Conservation (phyloP, 495 filamentous ascomycete genomes). For the Sphaerosporella brunnea region DNA sequence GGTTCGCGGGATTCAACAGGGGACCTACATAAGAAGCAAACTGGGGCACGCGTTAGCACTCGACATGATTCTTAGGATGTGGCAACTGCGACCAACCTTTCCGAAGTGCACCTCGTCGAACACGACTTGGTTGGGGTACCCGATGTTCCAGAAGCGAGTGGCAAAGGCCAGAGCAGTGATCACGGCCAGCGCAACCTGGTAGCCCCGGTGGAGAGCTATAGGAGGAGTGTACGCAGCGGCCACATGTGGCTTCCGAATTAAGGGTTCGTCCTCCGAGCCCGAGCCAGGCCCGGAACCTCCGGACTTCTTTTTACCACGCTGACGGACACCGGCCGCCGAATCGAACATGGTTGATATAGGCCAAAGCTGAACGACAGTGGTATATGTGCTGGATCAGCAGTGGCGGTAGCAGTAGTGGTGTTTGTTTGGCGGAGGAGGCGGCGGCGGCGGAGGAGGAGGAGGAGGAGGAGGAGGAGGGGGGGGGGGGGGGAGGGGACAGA, state of each 20-base stretch:
- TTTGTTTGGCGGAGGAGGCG: neutral
- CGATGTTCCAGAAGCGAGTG: slow-evolving; percentile 88
- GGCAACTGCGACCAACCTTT: slow-evolving; percentile 45
- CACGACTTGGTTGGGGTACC: slow-evolving; percentile 86
- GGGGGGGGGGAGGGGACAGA: too few species aligned
- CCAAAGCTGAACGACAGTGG: too few species aligned
- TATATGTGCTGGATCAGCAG: too few species aligned
- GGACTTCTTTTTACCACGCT: slow-evolving; percentile 21
- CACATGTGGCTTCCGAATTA: neutral
- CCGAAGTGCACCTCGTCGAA: slow-evolving; percentile 99
- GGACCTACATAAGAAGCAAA: slow-evolving; percentile 29
- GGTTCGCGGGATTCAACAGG: neutral
- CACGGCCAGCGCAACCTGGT: slow-evolving; percentile 59
- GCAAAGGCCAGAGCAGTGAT: slow-evolving; percentile 73
- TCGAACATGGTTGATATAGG: slow-evolving; percentile 20
- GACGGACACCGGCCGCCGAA: slow-evolving; percentile 19
- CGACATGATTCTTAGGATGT: neutral
- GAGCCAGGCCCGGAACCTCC: slow-evolving; percentile 9
- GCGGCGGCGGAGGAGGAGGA: neutral
- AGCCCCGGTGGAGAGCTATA: slow-evolving; percentile 41
- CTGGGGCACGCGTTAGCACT: slow-evolving; percentile 20
- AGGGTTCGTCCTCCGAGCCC: slow-evolving; percentile 17
- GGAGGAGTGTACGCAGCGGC: neutral
- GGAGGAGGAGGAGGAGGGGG: too few species aligned
- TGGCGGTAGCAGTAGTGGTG: neutral